Evolutionary conservation across 768 basidiomycete genomes (phyloP).

Genomic region (Cystoderma amianthinum): DNA sequence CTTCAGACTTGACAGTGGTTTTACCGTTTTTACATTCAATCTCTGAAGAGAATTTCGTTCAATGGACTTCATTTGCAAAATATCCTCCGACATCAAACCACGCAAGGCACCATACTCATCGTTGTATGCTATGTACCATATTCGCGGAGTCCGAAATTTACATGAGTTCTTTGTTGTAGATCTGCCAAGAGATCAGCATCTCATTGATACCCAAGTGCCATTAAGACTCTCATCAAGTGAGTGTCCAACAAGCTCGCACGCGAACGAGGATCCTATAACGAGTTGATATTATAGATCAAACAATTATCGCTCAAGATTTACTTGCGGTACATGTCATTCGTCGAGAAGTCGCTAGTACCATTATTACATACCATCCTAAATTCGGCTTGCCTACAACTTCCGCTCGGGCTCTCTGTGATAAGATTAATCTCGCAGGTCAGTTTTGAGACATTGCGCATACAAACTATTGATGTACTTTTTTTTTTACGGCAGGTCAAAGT

Average conservation of each 20-base stretch:
- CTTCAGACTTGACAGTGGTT: constrained; percentile 43
- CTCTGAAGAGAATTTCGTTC: constrained; percentile 9
- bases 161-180: no score
- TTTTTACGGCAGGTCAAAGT: constrained; percentile 32
- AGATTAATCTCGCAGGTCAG: constrained; percentile 39
- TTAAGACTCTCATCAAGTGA: constrained; percentile 13
- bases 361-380: constrained; percentile 43
- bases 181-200: neutral
- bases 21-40: constrained; percentile 39
- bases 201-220: neutral
- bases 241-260: constrained; percentile 1
- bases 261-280: neutral
- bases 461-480: constrained; percentile 2
- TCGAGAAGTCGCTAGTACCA: constrained; percentile 33
- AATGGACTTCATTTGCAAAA: neutral
- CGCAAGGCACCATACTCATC: no score
- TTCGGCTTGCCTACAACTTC: constrained; percentile 29
- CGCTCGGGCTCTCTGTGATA: constrained; percentile 34
- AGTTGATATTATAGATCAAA: constrained; percentile 12
- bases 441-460: neutral
- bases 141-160: no score
- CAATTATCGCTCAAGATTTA: constrained; percentile 37
- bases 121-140: no score
- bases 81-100: neutral
- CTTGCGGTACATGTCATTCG: constrained; percentile 44